A percentile compares a stretch with the other conserved stretches of the same genome.
phyloP scores from a whole-genome alignment of 257 asterid species.

The Nicotiana noctiflora region DNA sequence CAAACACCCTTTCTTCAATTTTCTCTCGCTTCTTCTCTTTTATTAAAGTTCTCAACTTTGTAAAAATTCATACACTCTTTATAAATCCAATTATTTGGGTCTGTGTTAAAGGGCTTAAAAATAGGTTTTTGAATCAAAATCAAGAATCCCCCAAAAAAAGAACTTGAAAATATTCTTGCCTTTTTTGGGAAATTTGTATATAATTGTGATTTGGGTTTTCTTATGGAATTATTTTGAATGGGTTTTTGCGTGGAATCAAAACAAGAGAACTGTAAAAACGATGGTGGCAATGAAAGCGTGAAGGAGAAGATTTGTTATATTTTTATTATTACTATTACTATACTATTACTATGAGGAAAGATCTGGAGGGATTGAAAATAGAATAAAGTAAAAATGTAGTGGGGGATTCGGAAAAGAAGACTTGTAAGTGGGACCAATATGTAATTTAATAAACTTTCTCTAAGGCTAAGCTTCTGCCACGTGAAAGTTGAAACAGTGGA shows the following conservation, averaged over 20 bases:
- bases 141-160: background rate
- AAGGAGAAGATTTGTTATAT: constrained; percentile 25
- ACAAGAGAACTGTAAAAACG: constrained; percentile 16
- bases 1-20: background rate
- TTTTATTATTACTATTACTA: too few species aligned
- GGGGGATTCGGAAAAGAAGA: constrained; percentile 20
- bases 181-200: background rate
- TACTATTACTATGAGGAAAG: background rate
- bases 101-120: background rate
- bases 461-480: constrained; percentile 13
- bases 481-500: background rate
- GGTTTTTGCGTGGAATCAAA: background rate
- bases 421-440: constrained; percentile 8
- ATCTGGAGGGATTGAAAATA: background rate
- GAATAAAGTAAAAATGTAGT: background rate
- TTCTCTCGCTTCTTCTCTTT: background rate
- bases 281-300: constrained; percentile 23
- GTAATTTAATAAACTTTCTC: constrained; percentile 1
- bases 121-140: background rate
- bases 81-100: background rate
- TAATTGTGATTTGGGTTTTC: constrained; percentile 14
- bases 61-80: background rate
- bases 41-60: background rate
- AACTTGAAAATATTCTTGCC: background rate
- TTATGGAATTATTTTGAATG: background rate